Conservation (phyloP, 2,329 filamentous ascomycete species). For the Capronia epimyces region DNA sequence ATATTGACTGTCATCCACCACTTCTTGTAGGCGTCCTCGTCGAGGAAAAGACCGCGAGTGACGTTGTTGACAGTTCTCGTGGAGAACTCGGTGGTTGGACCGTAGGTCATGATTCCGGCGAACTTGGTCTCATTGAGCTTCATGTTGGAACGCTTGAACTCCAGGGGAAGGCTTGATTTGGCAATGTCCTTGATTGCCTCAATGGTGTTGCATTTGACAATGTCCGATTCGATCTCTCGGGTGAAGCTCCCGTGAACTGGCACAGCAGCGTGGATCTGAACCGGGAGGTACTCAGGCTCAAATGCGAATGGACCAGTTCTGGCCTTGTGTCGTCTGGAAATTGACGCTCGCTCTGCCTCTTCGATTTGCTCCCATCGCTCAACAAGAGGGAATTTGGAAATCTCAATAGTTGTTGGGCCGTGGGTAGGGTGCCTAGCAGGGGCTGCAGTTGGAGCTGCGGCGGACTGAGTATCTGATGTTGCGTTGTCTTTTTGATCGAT, state of each 20-base stretch:
- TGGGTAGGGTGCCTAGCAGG: not conserved
- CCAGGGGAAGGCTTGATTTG: constrained; percentile 4
- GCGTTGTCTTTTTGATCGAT: not conserved
- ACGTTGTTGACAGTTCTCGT: constrained; percentile 1
- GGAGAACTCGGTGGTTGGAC: constrained; percentile 6
- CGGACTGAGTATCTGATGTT: not conserved
- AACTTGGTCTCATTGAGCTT: not conserved
- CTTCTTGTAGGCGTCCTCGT: constrained; percentile 13
- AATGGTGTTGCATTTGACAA: constrained; percentile 10
- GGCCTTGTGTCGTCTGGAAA: not conserved
- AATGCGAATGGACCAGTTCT: not conserved
- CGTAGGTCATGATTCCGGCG: constrained; percentile 13
- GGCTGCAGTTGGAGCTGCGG: not conserved
- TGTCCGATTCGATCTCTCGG: constrained; percentile 11
- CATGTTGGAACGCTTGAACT: constrained; percentile 5
- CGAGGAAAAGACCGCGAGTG: constrained; percentile 15
- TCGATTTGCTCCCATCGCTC: constrained; percentile 10
- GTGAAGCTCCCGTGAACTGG: constrained; percentile 9
- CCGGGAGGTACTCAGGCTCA: constrained; percentile 6
- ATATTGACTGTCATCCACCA: constrained; percentile 13
- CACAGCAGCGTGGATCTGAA: constrained; percentile 9
- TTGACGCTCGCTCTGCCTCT: not conserved
- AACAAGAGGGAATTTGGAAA: constrained; percentile 1
- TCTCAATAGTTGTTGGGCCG: constrained; percentile 3
- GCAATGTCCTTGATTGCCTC: constrained; percentile 14